These are phyloP conservation scores for Fusarium sp. DNA, from an alignment of 2,329 filamentous ascomycete genomes.

Conservation along the genomic window DNA sequence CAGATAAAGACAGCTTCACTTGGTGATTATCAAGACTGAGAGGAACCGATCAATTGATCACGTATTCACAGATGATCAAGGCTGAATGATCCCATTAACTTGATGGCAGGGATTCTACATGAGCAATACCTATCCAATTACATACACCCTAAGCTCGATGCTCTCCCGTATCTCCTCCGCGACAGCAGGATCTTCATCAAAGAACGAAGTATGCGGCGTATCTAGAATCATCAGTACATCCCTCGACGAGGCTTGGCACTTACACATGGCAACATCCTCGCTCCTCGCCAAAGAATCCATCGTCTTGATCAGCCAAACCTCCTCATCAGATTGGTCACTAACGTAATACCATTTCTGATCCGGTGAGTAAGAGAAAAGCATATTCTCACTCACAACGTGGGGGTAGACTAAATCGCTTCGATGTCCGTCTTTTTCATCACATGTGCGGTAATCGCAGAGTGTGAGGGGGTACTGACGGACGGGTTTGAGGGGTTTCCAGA, in stretches of 20 bases:
- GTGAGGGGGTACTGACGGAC: not conserved
- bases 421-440: rapidly evolving
- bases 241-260: not conserved
- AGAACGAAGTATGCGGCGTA: not conserved
- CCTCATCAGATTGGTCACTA: not conserved
- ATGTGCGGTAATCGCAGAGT: not conserved
- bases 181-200: not conserved
- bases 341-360: not conserved
- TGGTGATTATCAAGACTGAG: not conserved
- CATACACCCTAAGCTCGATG: not conserved
- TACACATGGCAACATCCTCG: not conserved
- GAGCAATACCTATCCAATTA: not conserved
- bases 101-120: too few species aligned
- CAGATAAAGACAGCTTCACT: not conserved
- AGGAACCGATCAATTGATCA: too few species aligned
- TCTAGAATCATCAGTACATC: not conserved
- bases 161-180: not conserved
- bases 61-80: too few species aligned
- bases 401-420: not conserved
- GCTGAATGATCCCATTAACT: too few species aligned
- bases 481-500: not conserved
- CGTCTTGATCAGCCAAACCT: not conserved
- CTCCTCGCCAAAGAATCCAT: not conserved
- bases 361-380: not conserved
- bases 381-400: not conserved